Percentiles rank a stretch among this genome's conserved stretches.
Conservation (phyloP, 768 basidiomycete genomes). For the Boletus reticulatus region DNA sequence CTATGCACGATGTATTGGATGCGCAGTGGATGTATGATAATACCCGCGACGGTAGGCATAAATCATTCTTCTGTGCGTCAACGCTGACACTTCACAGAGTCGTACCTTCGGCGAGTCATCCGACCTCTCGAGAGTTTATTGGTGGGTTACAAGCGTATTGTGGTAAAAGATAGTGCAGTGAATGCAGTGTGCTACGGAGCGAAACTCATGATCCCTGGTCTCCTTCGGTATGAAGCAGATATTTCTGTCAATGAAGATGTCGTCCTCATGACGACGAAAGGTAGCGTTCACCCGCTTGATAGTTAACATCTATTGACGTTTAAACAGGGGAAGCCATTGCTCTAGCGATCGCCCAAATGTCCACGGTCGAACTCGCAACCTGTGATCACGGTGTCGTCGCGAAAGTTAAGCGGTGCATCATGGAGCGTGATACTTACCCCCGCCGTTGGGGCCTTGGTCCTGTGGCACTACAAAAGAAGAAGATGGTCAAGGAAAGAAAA, state of each 20-base stretch:
- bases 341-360: constrained; percentile 95
- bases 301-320: constrained; percentile 1
- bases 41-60: constrained; percentile 79
- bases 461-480: constrained; percentile 95
- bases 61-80: constrained; percentile 3
- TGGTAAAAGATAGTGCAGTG: constrained; percentile 98
- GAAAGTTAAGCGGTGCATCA: constrained; percentile 98
- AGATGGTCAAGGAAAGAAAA: constrained; percentile 96
- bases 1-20: constrained; percentile 99
- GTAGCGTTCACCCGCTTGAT: constrained; percentile 34
- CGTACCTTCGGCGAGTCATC: constrained; percentile 93
- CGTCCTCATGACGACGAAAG: constrained; percentile 98
- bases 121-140: constrained; percentile 92
- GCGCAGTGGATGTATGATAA: constrained; percentile 99
- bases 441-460: constrained; percentile 99
- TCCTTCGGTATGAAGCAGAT: constrained; percentile 93
- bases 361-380: constrained; percentile 95
- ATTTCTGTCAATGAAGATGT: constrained; percentile 95
- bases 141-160: constrained; percentile 96
- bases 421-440: constrained; percentile 99
- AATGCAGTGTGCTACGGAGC: constrained; percentile 99
- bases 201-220: constrained; percentile 98
- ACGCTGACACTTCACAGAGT: constrained; percentile 53
- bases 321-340: constrained; percentile 84
- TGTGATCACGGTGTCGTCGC: constrained; percentile 99